Evolutionary conservation across 129 eudicot species (phyloP), one percentile per base, ranked within the genome.

Genomic region (Silybum marianum): DNA sequence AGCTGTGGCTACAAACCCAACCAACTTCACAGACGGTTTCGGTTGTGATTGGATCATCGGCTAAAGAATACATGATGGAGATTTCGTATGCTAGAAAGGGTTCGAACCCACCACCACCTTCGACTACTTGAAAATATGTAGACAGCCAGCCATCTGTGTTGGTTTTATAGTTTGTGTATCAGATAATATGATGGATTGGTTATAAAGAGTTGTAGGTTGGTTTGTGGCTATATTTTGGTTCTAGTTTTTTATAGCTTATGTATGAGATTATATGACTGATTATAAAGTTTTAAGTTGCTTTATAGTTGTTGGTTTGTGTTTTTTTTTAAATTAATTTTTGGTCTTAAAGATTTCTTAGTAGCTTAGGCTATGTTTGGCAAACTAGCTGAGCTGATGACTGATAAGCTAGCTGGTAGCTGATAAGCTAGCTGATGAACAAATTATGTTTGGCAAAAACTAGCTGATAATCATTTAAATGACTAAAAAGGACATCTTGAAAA

Each of bases 51-150:
- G 98, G 97, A 46, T 86, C 97, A 28, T 94, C 98, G 1, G 98
- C 91, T 3, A 91, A 91, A 91, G 98, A 94, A 54, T 91, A 91
- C 80, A 93, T 91, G 83, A 91, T 91, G 98, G 90, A 87, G 62
- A 78, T 94, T 81, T 87, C 86, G 22, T 94, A 94, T 86, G 91
- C 93, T 70, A 86, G 92, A 60, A 89, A 81, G 9, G 69, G 34
- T 79, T 13, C 23, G n/a, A 69, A 21, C 72, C 73, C 19, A 30
- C 11, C 19, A 30, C 11, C 39, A 40, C 69, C 32, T 65, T 40
- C 36, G 25, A 76, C 28, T 54, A 25, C 40, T 58, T 83, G 75
- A 83, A 19, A 42, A 63, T 44, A 80, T 67, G 69, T 28, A 79
- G 76, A 28, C 75, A 69, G 63, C 19, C 75, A 69, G 63, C 26